Evolutionary conservation across 75 land plant species (phyloP), one percentile per base, ranked within the genome.

Genomic region (Pinus tabuliformis): DNA sequence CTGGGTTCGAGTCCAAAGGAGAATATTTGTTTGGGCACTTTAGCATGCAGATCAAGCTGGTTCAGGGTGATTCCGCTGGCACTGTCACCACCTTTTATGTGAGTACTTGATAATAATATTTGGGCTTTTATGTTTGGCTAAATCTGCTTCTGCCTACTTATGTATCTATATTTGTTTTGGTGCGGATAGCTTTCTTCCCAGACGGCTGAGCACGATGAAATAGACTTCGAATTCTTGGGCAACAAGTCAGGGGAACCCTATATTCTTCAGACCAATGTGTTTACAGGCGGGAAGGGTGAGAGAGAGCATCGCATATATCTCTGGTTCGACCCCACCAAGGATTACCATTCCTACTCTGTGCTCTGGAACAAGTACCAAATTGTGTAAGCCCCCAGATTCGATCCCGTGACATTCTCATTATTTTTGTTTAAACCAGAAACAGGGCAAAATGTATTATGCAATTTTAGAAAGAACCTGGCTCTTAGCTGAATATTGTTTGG

Each of bases 21-120:
- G 16, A n/a, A 15, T 78, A 76, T 58, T 18, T 78, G 2, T 78
- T 75, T 78, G 80, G 80, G 11, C 62, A 78, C 5, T 39, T 78
- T 30, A 56, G 49, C 17, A 78, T 78, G 80, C n/a, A 78, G 57
- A 75, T 78, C 4, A 78, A 78, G 30, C 80, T 78, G 58, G 80
- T 78, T 4, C 61, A 33, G 13, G 60, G 60, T 21, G 79, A 78
- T 14, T 78, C 79, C 5, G 80, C 80, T n/a, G 80, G 80, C 24
- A 78, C 79, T 16, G 80, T 78, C 56, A 78, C 80, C 20, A 36
- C 80, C 2, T 78, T 57, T 30, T 78, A 78, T 78, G 80, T 78
- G n/a, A 78, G 72, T 76, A 58, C 0, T 49, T 72, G 4, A 1
- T 33, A 33, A 63, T 13, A 63, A 62, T 12, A 6, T 8, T 62